Base-by-base conservation (phyloP, 2,329 filamentous ascomycete genomes). In the Pseudogymnoascus destructans region DNA sequence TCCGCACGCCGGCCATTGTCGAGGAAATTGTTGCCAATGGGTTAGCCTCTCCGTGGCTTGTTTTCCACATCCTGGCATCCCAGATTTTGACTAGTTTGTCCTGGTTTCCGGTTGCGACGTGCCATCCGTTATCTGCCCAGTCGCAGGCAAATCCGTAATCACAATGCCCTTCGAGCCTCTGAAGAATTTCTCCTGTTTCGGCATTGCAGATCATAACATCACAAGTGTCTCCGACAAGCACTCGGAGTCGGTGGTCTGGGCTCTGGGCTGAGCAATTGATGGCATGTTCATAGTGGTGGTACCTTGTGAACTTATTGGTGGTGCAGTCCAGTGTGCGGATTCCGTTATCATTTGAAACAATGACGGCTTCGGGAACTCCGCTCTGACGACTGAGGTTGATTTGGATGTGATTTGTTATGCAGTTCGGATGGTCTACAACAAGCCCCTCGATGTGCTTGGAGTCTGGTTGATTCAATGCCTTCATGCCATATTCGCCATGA, bases 71-170 rank as follows among this genome's bases (percentile, higher is more conserved):
- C 7, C 87, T 79, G 6, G 86, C 84, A 68, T 92, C 87, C 82
- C 85, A 91, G 55, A 92, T 81, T 62, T 83, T 81, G 63, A 91
- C 77, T 25, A 77, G 78, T 67, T 79, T 84, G 69, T 92, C 87
- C 69, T 92, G 87, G 61, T 85, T 85, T 19, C 84, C 87, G 0
- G 87, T 91, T 10, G 87, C 87, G 17, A 91, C 78, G 10, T 83
- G 85, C 73, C 83, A 82, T 30, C 86, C 87, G 67, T 91, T 84
- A 57, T 86, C 82, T 15, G 86, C 84, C 87, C 87, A 92, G 63
- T 85, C 87, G 65, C 85, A 89, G 1, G 87, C 82, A 65, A 91
- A 92, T 1, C 82, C 85, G 63, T 78, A 86, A 66, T 90, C 86
- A 11, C 74, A 75, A 66, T 89, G 86, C 1, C 84, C 83, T 3